A percentile compares a stretch with the other conserved stretches of the same genome.
Conservation (phyloP, 1,284 basidiomycete species). For the Naganishia sp. region DNA sequence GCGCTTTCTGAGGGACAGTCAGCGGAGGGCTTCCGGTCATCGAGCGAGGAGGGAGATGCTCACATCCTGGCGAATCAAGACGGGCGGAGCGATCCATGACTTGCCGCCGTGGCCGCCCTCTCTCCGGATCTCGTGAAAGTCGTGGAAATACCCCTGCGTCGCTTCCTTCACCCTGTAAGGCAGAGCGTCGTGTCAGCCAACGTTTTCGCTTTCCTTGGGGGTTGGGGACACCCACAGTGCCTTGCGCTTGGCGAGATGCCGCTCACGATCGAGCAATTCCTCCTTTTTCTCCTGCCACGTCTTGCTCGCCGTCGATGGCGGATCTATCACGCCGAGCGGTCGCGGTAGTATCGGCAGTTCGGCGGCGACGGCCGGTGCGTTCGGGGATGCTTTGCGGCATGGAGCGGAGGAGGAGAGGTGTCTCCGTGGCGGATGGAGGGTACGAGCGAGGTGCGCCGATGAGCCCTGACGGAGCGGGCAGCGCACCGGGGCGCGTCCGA, state of each 20-base stretch:
- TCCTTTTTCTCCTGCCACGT: conserved; percentile 69
- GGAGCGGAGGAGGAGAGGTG: conserved; percentile 1
- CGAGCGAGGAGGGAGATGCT: conserved; percentile 46
- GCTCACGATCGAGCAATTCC: conserved; percentile 71
- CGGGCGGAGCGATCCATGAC: conserved; percentile 88
- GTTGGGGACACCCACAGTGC: conserved; percentile 63
- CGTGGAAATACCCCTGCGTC: conserved; percentile 85
- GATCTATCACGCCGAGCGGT: conserved; percentile 71
- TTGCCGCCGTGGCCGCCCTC: conserved; percentile 73
- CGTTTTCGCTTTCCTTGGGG: background rate
- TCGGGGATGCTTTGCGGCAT: conserved; percentile 8
- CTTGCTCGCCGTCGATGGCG: conserved; percentile 62
- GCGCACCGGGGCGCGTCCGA: background rate
- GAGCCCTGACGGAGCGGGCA: too few relatives aligned
- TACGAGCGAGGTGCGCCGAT: background rate
- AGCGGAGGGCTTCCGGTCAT: background rate
- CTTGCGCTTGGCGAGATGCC: conserved; percentile 68
- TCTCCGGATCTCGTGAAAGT: conserved; percentile 75
- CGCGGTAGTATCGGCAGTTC: conserved; percentile 48
- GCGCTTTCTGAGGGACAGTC: conserved; percentile 64
- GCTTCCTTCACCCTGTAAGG: conserved; percentile 74
- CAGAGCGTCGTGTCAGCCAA: background rate
- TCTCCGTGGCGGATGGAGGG: background rate
- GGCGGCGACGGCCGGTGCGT: conserved; percentile 14
- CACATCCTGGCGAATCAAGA: conserved; percentile 85